Base-by-base conservation (phyloP, 2,329 filamentous ascomycete genomes). In the Fusarium staphyleae region DNA sequence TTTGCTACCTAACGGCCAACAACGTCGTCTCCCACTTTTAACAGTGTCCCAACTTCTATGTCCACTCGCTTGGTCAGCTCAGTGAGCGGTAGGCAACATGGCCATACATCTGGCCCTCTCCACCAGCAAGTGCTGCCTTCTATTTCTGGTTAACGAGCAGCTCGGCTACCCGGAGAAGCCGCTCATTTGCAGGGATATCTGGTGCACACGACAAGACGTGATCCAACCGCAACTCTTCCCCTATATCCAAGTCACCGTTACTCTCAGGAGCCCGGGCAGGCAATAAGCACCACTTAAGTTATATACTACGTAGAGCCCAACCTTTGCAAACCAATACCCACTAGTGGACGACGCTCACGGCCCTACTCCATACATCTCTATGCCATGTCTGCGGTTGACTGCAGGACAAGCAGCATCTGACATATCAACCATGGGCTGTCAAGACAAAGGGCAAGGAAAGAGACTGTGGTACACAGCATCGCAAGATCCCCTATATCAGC, bases 391-490 rank as follows among this genome's bases (percentile, higher is more conserved):
- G 47, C 57, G 57, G 57, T 61, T 62, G 57, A 58, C 44, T 61
- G 53, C 57, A 60, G 54, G 13, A 30, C 35, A 53, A 48, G 48
- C 58, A 48, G 54, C 54, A 60, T 60, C 58, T 62, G 59, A 56
- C 51, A 62, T 62, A 50, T 58, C 50, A 56, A 60, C 48, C 55
- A 62, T 62, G 59, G 54, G 49, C 42, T 18, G 55, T 41, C 61
- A 52, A 62, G 56, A 52, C 54, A 48, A 55, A 59, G 52, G 44
- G 33, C 42, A 33, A 43, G 60, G 37, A 53, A 62, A 60, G 52
- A 57, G 47, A 50, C 59, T 50, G 51, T 60, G 37, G 50, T 46
- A 52, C 55, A 37, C 48, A 50, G 40, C 44, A 44, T 60, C 55
- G 24, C 37, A 36, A 48, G 46, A 24, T 48, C 43, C 33, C 33